A percentile compares a stretch with the other conserved stretches of the same genome.
phyloP scores from a whole-genome alignment of 2,329 filamentous ascomycete species.

The Fusarium lyarnte region DNA sequence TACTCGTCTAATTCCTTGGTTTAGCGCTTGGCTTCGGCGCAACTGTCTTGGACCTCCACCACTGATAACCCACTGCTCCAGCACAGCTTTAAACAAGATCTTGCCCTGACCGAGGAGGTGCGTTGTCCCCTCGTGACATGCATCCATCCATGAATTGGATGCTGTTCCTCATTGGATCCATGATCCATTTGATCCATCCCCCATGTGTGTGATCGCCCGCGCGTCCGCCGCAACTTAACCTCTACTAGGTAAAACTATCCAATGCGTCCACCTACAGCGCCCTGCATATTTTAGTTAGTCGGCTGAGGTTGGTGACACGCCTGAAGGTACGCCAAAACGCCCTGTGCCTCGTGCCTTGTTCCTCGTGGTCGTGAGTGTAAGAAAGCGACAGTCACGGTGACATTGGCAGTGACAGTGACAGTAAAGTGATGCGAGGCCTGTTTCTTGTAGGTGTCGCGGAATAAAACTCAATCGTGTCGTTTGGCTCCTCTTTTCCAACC shows the following conservation, averaged over 20 bases:
- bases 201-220: conserved; percentile 36
- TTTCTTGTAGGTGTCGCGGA: conserved; percentile 8
- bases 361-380: conserved; percentile 20
- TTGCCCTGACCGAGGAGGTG: conserved; percentile 2
- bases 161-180: conserved; percentile 27
- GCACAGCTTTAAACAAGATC: background rate
- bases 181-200: background rate
- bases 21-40: conserved; percentile 19
- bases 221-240: conserved; percentile 33
- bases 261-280: conserved; percentile 15
- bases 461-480: conserved; percentile 34
- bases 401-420: background rate
- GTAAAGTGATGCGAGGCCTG: conserved; percentile 1
- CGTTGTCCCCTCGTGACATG: conserved; percentile 35
- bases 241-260: conserved; percentile 22
- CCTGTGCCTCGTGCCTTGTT: conserved; percentile 32
- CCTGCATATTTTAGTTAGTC: conserved; percentile 15
- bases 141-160: conserved; percentile 21
- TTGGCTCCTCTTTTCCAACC: conserved; percentile 25
- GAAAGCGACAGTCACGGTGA: conserved; percentile 14
- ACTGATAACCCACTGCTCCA: conserved; percentile 14
- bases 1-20: conserved; percentile 6
- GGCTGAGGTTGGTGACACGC: conserved; percentile 1
- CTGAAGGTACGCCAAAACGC: conserved; percentile 18
- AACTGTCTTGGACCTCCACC: conserved; percentile 16